Percentiles rank a stretch among this genome's conserved stretches.
phyloP scores from a whole-genome alignment of 345 rosid genomes.

The Lepidium aucheri region DNA sequence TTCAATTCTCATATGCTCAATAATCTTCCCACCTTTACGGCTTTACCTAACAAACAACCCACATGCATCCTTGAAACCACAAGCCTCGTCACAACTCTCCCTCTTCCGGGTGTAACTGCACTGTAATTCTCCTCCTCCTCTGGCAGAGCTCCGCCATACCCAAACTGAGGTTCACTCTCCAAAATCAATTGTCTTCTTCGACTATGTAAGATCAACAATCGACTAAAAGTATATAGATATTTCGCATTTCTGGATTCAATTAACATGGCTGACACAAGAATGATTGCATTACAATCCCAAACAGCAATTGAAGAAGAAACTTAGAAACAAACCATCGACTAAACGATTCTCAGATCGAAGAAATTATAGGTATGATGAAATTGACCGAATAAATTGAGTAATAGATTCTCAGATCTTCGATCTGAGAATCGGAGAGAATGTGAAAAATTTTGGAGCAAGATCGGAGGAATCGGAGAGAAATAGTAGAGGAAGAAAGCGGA shows the following conservation, averaged over 20 bases:
- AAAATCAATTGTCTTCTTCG: constrained; percentile 40
- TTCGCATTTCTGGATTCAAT: not conserved
- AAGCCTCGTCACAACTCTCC: constrained; percentile 70
- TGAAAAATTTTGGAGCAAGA: no score
- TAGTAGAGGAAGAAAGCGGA: no score
- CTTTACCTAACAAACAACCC: constrained; percentile 95
- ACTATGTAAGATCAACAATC: not conserved
- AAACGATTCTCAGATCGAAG: no score
- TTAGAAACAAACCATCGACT: no score
- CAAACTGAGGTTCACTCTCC: constrained; percentile 62
- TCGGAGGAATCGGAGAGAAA: no score
- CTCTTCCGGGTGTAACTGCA: constrained; percentile 37
- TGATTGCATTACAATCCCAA: not conserved
- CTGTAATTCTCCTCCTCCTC: constrained; percentile 56
- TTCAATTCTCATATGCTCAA: constrained; percentile 98
- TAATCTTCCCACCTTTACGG: constrained; percentile 95
- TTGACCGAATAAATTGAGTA: no score
- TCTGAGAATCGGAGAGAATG: no score
- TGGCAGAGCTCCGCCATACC: constrained; percentile 35
- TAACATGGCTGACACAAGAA: not conserved
- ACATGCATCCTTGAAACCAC: constrained; percentile 94
- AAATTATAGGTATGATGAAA: no score
- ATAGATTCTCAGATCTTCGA: no score
- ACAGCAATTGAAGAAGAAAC: no score
- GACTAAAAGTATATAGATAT: not conserved